phyloP scores from a whole-genome alignment of 2,329 filamentous ascomycete genomes.

The Ilyonectria robusta region DNA sequence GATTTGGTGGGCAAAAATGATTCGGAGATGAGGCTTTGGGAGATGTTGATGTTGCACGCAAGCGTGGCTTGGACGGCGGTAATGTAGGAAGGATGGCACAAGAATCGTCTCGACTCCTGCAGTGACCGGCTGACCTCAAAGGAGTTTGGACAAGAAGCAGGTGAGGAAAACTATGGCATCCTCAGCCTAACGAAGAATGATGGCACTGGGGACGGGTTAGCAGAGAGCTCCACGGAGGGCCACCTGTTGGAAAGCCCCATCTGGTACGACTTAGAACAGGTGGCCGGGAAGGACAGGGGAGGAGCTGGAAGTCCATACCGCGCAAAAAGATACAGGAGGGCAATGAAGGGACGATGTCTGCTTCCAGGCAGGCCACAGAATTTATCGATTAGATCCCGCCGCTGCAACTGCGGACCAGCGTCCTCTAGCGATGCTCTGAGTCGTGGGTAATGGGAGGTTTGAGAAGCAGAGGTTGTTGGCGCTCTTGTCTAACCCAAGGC shows the following conservation, averaged over 20 bases:
- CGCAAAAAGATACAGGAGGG: conserved; percentile 46
- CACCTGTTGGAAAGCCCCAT: conserved; percentile 26
- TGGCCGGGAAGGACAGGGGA: conserved; percentile 25
- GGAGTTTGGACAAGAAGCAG: conserved; percentile 64
- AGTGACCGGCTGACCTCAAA: conserved; percentile 88
- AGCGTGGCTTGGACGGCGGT: conserved; percentile 36
- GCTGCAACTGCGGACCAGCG: conserved; percentile 48
- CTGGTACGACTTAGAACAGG: conserved; percentile 38
- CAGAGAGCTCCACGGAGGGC: conserved; percentile 25
- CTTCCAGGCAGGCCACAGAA: conserved; percentile 56
- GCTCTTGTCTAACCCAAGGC: conserved; percentile 33
- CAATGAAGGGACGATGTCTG: conserved; percentile 54
- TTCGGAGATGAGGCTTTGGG: conserved; percentile 23
- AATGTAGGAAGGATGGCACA: conserved; percentile 40
- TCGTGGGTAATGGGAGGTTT: conserved; percentile 41
- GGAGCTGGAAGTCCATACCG: conserved; percentile 42
- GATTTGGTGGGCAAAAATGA: conserved; percentile 25
- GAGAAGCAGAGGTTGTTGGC: conserved; percentile 43
- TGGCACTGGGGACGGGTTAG: conserved; percentile 43
- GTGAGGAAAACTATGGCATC: conserved; percentile 52
- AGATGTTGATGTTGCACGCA: conserved; percentile 33
- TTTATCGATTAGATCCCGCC: conserved; percentile 48
- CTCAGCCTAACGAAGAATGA: conserved; percentile 45
- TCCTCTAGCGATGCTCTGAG: conserved; percentile 44
- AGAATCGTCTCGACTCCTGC: conserved; percentile 72